phyloP scores from a whole-genome alignment of 2,329 filamentous ascomycete genomes.

The Acephala macrosclerotiorum region DNA sequence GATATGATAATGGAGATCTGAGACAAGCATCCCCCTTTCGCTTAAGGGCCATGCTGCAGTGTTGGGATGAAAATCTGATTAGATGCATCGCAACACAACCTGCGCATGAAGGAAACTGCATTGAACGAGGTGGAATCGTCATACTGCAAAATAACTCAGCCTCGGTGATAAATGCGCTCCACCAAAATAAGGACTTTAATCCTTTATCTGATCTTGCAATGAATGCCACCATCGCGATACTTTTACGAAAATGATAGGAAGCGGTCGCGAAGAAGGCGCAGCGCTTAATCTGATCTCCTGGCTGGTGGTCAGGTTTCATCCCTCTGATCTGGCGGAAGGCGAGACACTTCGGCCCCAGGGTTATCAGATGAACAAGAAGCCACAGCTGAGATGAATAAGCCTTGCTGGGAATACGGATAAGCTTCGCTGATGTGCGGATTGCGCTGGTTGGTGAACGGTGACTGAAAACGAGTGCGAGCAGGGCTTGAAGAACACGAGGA shows the following conservation, averaged over 20 bases:
- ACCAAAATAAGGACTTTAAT: not conserved
- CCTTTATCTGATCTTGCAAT: not conserved
- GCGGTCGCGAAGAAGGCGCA: not conserved
- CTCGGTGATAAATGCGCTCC: conserved; percentile 7
- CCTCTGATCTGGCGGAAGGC: conserved; percentile 21
- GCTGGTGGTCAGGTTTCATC: conserved; percentile 20
- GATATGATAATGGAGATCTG: conserved; percentile 26
- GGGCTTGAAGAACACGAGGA: conserved; percentile 1
- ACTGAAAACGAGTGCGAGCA: conserved; percentile 7
- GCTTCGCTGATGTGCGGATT: conserved; percentile 21
- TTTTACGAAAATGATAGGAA: not conserved
- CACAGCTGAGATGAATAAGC: conserved; percentile 6
- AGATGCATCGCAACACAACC: not conserved
- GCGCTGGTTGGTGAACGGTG: not conserved
- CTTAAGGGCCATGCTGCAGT: conserved; percentile 20
- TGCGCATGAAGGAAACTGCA: conserved; percentile 20
- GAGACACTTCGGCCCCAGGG: conserved; percentile 25
- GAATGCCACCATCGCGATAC: not conserved
- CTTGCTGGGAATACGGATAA: conserved; percentile 12
- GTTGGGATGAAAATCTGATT: conserved; percentile 19
- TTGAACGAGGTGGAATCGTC: conserved; percentile 10
- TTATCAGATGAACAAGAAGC: conserved; percentile 27
- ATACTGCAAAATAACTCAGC: conserved; percentile 17
- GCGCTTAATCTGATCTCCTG: conserved; percentile 21
- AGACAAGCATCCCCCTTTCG: conserved; percentile 24